phyloP scores from a whole-genome alignment of 495 filamentous ascomycete genomes.

The Aspergillus kassunensis region DNA sequence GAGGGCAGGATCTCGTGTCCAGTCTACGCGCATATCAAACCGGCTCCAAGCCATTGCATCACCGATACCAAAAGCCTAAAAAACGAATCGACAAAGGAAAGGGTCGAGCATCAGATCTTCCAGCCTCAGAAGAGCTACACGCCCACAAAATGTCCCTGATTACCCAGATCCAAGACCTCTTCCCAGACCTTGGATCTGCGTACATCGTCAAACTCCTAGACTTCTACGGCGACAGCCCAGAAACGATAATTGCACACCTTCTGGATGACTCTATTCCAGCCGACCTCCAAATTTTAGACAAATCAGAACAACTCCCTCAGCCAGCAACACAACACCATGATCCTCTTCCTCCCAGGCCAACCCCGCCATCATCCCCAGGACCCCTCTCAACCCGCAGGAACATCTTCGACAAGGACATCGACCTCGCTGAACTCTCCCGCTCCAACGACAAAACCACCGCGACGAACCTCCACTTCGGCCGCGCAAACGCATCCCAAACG shows the following conservation, averaged over 20 bases:
- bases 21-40: constrained; percentile 42
- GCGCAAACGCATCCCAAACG: constrained; percentile 55
- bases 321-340: constrained; percentile 18
- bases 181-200: constrained; percentile 80
- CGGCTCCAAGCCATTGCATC: constrained; percentile 50
- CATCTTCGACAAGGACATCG: constrained; percentile 69
- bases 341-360: constrained; percentile 37
- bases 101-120: constrained; percentile 40
- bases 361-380: constrained; percentile 33
- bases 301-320: constrained; percentile 35
- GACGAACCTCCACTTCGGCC: constrained; percentile 69
- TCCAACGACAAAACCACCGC: constrained; percentile 33
- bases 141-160: constrained; percentile 79
- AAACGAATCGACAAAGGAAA: constrained; percentile 67
- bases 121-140: constrained; percentile 54
- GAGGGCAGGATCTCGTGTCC: constrained; percentile 38
- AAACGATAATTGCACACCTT: constrained; percentile 76
- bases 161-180: constrained; percentile 85
- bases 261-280: constrained; percentile 76
- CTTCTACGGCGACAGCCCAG: constrained; percentile 70
- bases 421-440: constrained; percentile 65
- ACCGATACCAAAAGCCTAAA: constrained; percentile 52
- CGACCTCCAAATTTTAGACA: constrained; percentile 37
- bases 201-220: constrained; percentile 79
- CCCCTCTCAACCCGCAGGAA: constrained; percentile 50